phyloP scores from a whole-genome alignment of 495 filamentous ascomycete genomes.

The Aspergillus steynii region DNA sequence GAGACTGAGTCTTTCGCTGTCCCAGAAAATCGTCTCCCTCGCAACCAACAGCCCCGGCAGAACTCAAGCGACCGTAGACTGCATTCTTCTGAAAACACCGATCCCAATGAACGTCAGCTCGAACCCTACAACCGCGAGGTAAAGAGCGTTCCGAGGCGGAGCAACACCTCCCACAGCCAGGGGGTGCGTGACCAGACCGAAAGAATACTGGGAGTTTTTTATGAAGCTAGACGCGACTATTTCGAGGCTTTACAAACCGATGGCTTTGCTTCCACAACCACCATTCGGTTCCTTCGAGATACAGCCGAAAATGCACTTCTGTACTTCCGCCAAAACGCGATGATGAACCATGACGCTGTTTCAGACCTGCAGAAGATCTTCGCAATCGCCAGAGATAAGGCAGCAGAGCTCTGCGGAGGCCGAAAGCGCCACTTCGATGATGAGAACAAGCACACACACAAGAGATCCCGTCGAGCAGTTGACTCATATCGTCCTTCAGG shows the following conservation, averaged over 20 bases:
- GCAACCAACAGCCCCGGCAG: background rate
- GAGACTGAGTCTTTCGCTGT: background rate
- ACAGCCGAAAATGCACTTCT: constrained; percentile 46
- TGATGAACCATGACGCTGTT: constrained; percentile 23
- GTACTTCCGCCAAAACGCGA: constrained; percentile 32
- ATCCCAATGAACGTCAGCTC: background rate
- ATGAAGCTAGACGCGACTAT: constrained; percentile 41
- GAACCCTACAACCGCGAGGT: background rate
- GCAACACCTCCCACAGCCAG: background rate
- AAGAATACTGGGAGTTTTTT: constrained; percentile 37
- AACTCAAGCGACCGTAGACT: background rate
- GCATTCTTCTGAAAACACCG: background rate
- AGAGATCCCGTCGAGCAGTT: constrained; percentile 8
- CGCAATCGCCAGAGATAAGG: constrained; percentile 30
- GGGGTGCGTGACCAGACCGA: constrained; percentile 19
- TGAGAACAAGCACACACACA: background rate
- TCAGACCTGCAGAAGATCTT: constrained; percentile 35
- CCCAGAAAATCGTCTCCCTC: background rate
- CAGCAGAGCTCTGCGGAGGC: constrained; percentile 41
- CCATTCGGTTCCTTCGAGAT: constrained; percentile 50
- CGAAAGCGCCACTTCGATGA: constrained; percentile 45
- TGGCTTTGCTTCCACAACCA: constrained; percentile 23
- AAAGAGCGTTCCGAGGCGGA: too few species aligned
- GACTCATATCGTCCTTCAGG: constrained; percentile 24
- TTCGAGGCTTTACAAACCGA: constrained; percentile 22